Evolutionary conservation across 176 grass and related monocot species (phyloP), one percentile per base, ranked within the genome.

Genomic region (Musa itinerans): DNA sequence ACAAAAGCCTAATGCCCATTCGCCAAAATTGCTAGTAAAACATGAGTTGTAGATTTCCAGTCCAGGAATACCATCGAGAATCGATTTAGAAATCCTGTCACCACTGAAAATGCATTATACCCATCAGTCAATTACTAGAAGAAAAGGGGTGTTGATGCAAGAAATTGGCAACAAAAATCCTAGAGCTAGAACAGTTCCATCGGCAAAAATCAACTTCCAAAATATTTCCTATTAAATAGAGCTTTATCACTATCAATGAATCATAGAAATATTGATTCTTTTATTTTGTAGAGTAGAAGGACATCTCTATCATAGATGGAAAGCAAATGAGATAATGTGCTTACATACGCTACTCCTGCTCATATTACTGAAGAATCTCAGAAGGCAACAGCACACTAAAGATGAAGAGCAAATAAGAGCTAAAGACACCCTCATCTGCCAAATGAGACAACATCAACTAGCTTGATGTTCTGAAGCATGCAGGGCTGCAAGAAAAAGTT

Each of bases 1-100:
- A 75, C 93, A 97, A 70, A 97, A 97, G 76, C 86, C 82, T 80
- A 97, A 89, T 79, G 93, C 90, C 93, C 93, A 93, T 27, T 61
- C 70, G 74, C 82, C 79, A 80, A 83, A 89, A 54, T 76, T 92
- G 63, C 59, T 68, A 67, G 93, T 97, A 81, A 89, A 92, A 77
- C 77, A 66, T 52, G 93, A 97, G 66, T 93, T 97, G 63, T 89
- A 93, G 75, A 97, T 90, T 85, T 97, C 90, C 82, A 97, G 53
- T 34, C 73, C 85, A 73, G 90, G 80, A 54, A 90, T 84, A 65
- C 68, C 77, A 74, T 87, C 90, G 81, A 86, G 73, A 69, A 97
- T 26, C 53, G 78, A 78, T 89, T 85, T 85, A 54, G 81, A 64
- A 56, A 87, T 68, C 53, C 74, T 85, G 62, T 81, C 78, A 85